These are phyloP conservation scores for Plantago major DNA, from an alignment of 257 asterid species.

Conservation along the genomic window DNA sequence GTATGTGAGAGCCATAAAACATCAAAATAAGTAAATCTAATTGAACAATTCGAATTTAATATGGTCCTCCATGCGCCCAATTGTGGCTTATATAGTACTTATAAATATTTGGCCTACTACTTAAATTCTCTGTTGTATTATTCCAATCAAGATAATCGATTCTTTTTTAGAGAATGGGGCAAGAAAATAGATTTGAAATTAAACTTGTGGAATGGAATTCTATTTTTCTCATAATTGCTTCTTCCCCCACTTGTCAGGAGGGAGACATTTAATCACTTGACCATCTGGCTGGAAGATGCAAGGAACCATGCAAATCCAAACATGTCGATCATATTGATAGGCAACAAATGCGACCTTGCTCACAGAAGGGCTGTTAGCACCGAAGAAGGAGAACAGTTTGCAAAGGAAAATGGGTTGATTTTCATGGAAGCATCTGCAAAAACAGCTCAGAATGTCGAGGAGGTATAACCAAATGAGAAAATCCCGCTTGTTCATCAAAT, in stretches of 20 bases:
- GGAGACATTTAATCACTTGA: slow-evolving; percentile 61
- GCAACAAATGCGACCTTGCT: slow-evolving; percentile 59
- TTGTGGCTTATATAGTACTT: neutral
- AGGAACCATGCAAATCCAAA: slow-evolving; percentile 62
- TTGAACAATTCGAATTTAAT: too few species aligned
- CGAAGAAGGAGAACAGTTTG: slow-evolving; percentile 67
- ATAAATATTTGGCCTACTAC: neutral
- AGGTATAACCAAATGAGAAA: slow-evolving; percentile 31
- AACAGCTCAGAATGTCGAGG: slow-evolving; percentile 65
- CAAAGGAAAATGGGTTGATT: slow-evolving; percentile 56
- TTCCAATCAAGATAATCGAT: neutral
- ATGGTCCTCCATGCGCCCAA: too few species aligned
- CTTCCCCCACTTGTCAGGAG: slow-evolving; percentile 36
- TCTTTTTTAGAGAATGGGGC: too few species aligned
- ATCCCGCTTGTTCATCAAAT: neutral
- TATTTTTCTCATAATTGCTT: slow-evolving; percentile 1
- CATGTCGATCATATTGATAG: slow-evolving; percentile 56
- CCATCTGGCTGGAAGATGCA: slow-evolving; percentile 70
- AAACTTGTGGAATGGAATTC: too few species aligned
- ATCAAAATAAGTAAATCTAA: too few species aligned
- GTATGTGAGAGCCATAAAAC: too few species aligned
- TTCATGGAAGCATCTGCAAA: slow-evolving; percentile 75
- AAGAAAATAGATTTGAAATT: too few species aligned
- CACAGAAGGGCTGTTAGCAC: slow-evolving; percentile 66
- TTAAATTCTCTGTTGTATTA: slow-evolving; percentile 3